phyloP scores from a whole-genome alignment of 345 rosid genomes.

The Carallia pectinifolia region DNA sequence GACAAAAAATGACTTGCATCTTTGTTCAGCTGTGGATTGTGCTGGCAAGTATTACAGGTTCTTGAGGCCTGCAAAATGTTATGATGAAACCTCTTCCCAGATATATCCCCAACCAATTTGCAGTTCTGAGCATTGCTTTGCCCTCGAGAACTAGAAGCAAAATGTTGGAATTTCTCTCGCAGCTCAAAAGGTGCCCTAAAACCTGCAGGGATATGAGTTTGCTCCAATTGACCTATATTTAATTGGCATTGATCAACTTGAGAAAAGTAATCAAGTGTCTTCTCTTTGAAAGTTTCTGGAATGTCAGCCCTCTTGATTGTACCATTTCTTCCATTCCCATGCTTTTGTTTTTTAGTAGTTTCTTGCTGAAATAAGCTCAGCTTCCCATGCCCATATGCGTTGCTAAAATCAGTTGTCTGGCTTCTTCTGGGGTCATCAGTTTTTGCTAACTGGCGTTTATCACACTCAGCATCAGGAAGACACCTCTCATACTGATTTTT shows the following conservation, averaged over 20 bases:
- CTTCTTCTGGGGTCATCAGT: constrained; percentile 25
- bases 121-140: constrained; percentile 37
- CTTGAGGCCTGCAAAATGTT: constrained; percentile 32
- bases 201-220: constrained; percentile 38
- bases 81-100: constrained; percentile 38
- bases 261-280: constrained; percentile 44
- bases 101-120: constrained; percentile 46
- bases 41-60: constrained; percentile 46
- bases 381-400: constrained; percentile 37
- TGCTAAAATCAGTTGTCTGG: constrained; percentile 45
- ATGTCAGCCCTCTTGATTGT: constrained; percentile 29
- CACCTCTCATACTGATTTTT: constrained; percentile 83
- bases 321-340: constrained; percentile 41
- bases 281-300: constrained; percentile 32
- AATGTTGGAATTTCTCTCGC: constrained; percentile 45
- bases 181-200: constrained; percentile 35
- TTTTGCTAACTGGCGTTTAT: constrained; percentile 38
- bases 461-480: constrained; percentile 63
- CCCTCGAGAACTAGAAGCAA: constrained; percentile 37
- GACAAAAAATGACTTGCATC: constrained; percentile 51
- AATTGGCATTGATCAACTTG: constrained; percentile 26
- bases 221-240: constrained; percentile 35
- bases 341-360: constrained; percentile 37
- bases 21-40: constrained; percentile 42
- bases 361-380: constrained; percentile 41